A percentile compares a stretch with the other conserved stretches of the same genome.
Evolutionary conservation across 768 basidiomycete species (phyloP).

Genomic region (Calocera viscosa): DNA sequence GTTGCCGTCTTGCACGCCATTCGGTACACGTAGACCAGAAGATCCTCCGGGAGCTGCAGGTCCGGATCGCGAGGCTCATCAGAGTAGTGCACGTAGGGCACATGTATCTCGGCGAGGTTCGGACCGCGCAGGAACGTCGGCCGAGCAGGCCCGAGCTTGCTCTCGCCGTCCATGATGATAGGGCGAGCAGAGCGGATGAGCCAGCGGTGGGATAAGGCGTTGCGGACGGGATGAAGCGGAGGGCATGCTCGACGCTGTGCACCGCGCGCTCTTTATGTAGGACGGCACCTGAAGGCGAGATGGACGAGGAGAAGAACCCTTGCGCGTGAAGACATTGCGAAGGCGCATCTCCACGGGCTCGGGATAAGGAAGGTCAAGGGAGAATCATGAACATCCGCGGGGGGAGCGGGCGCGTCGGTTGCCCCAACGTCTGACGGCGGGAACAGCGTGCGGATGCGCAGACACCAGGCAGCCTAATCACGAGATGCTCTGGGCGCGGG

Average conservation of each 20-base stretch:
- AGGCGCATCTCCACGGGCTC: neutral
- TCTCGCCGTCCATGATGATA: neutral
- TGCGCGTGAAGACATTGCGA: neutral
- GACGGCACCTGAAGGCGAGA: neutral
- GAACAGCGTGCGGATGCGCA: neutral
- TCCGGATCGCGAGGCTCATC: neutral
- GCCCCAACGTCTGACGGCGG: neutral
- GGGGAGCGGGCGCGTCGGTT: too few relatives aligned
- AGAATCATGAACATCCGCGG: neutral
- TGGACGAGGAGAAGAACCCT: neutral
- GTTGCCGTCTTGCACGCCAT: neutral
- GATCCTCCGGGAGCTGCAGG: neutral
- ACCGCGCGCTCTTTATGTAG: too few relatives aligned
- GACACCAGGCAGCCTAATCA: neutral
- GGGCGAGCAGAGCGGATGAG: neutral
- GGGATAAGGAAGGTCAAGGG: neutral
- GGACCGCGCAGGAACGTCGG: neutral
- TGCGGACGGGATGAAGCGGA: neutral
- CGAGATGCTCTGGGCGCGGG: neutral
- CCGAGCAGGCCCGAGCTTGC: neutral
- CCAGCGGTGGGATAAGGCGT: neutral
- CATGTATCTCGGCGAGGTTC: neutral
- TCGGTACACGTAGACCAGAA: neutral
- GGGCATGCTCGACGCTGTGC: too few relatives aligned
- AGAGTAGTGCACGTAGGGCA: conserved; percentile 3